These are phyloP conservation scores for Trichoderma endophyticum DNA, from an alignment of 2,329 filamentous ascomycete genomes.

Conservation along the genomic window DNA sequence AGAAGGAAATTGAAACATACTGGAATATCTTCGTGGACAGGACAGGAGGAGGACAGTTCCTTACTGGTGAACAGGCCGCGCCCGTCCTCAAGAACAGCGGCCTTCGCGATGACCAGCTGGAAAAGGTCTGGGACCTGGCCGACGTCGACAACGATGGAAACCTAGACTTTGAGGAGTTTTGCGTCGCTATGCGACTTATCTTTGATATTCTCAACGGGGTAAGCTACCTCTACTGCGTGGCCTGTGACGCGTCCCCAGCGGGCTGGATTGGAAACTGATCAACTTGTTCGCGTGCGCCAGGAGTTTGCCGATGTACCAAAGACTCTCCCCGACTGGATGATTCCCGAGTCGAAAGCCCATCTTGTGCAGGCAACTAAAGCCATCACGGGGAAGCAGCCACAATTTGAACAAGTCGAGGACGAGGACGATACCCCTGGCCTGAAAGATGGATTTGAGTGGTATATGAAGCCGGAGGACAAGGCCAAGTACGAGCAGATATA, in stretches of 20 bases:
- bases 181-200: constrained; percentile 96
- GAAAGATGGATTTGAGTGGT: constrained; percentile 98
- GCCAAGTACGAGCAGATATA: constrained; percentile 97
- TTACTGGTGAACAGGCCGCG: constrained; percentile 60
- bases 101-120: constrained; percentile 72
- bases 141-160: constrained; percentile 98
- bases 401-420: constrained; percentile 82
- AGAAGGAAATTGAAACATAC: constrained; percentile 62
- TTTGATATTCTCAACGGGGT: constrained; percentile 97
- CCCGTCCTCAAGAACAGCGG: constrained; percentile 63
- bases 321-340: constrained; percentile 88
- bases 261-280: not conserved
- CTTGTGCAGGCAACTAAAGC: constrained; percentile 80
- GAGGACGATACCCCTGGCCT: constrained; percentile 79
- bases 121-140: constrained; percentile 93
- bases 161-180: constrained; percentile 99
- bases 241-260: not conserved
- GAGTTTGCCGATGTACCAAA: constrained; percentile 88
- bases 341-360: constrained; percentile 92
- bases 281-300: constrained; percentile 41
- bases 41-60: constrained; percentile 57
- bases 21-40: constrained; percentile 62
- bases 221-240: constrained; percentile 24
- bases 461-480: constrained; percentile 92
- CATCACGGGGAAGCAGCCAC: constrained; percentile 71